Conservation (phyloP, 495 filamentous ascomycete species). For the Daldinia bambusicola region DNA sequence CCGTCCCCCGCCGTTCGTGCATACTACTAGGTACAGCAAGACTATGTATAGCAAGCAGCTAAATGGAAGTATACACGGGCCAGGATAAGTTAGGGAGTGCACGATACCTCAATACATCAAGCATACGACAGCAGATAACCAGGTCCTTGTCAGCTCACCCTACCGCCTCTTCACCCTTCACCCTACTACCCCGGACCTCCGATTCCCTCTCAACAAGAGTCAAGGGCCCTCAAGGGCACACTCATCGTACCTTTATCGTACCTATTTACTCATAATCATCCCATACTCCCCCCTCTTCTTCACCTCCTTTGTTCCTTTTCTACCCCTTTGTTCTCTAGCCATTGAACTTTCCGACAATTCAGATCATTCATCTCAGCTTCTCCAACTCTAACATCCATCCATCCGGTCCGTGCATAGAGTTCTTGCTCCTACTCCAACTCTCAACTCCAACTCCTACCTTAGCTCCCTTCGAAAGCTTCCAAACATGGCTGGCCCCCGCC, state of each 20-base stretch:
- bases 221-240: constrained; percentile 19
- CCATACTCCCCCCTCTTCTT: constrained; percentile 25
- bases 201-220: constrained; percentile 40
- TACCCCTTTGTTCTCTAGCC: constrained; percentile 27
- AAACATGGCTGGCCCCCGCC: constrained; percentile 48
- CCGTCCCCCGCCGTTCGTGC: constrained; percentile 33
- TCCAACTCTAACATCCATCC: background rate
- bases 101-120: too few relatives aligned
- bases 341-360: constrained; percentile 31
- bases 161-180: constrained; percentile 25
- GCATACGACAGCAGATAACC: constrained; percentile 23
- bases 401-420: constrained; percentile 2
- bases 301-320: constrained; percentile 24
- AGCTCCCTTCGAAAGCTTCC: background rate
- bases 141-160: constrained; percentile 25
- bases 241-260: constrained; percentile 15
- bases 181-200: constrained; percentile 34
- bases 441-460: too few relatives aligned
- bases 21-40: constrained; percentile 12
- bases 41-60: constrained; percentile 5
- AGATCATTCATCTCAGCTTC: constrained; percentile 1
- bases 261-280: constrained; percentile 31
- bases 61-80: too few relatives aligned
- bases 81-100: too few relatives aligned
- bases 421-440: background rate